Evolutionary conservation across 805 yeast genomes (phyloP).

Genomic region (Candida chilensis): DNA sequence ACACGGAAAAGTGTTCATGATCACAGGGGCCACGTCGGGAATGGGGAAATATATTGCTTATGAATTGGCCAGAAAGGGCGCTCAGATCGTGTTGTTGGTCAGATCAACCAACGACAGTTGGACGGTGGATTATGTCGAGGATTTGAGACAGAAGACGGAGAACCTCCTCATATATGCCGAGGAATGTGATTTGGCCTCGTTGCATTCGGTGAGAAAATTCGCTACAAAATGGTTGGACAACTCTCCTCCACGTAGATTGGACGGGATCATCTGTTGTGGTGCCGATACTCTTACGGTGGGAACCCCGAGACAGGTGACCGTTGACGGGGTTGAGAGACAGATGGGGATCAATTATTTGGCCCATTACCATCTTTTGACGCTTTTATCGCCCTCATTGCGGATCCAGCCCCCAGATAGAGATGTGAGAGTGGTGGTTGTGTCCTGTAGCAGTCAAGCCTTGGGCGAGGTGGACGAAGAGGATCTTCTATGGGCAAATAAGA

Average conservation of each 20-base stretch:
- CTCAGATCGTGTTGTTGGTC: constrained; percentile 72
- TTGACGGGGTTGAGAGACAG: constrained; percentile 84
- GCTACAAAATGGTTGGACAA: constrained; percentile 94
- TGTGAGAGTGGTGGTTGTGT: constrained; percentile 70
- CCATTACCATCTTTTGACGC: constrained; percentile 71
- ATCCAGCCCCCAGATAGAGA: constrained; percentile 94
- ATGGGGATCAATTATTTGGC: constrained; percentile 76
- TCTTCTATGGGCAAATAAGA: constrained; percentile 48
- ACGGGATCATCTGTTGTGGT: constrained; percentile 84
- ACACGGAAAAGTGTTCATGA: constrained; percentile 78
- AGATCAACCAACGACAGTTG: constrained; percentile 50
- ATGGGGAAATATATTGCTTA: constrained; percentile 70
- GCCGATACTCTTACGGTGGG: constrained; percentile 73
- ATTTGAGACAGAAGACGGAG: constrained; percentile 57
- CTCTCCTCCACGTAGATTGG: constrained; percentile 82
- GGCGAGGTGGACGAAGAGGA: constrained; percentile 58
- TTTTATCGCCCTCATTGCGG: constrained; percentile 75
- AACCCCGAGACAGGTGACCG: constrained; percentile 50
- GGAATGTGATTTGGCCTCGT: constrained; percentile 68
- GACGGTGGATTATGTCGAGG: constrained; percentile 73
- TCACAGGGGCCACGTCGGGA: constrained; percentile 94
- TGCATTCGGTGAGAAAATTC: constrained; percentile 74
- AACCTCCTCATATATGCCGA: constrained; percentile 87
- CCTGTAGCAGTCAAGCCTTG: constrained; percentile 71
- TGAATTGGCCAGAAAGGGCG: constrained; percentile 75